Evolutionary conservation across 78 protist species (phyloP).

Genomic region (Dictyostelium discoideum): dicty_2.7 NC_007089.4:6001001-6001500

Average conservation of each 20-base stretch:
- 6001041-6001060: background rate
- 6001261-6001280: background rate
- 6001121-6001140: constrained; percentile 19
- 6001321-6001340: constrained; percentile 86
- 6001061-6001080: background rate
- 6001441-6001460: constrained; percentile 80
- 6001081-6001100: background rate
- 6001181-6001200: constrained; percentile 34
- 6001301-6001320: constrained; percentile 85
- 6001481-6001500: constrained; percentile 66
- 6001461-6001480: constrained; percentile 69
- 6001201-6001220: constrained; percentile 38
- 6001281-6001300: background rate
- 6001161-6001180: constrained; percentile 13
- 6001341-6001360: constrained; percentile 88
- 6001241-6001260: background rate
- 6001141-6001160: background rate
- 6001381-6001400: constrained; percentile 84
- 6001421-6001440: constrained; percentile 84
- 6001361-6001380: constrained; percentile 86
- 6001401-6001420: constrained; percentile 80
- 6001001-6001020: too few species aligned
- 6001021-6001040: background rate
- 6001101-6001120: constrained; percentile 24
- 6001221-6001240: background rate